Conservation (phyloP, 345 rosid species). For the Gossypium australe region DNA sequence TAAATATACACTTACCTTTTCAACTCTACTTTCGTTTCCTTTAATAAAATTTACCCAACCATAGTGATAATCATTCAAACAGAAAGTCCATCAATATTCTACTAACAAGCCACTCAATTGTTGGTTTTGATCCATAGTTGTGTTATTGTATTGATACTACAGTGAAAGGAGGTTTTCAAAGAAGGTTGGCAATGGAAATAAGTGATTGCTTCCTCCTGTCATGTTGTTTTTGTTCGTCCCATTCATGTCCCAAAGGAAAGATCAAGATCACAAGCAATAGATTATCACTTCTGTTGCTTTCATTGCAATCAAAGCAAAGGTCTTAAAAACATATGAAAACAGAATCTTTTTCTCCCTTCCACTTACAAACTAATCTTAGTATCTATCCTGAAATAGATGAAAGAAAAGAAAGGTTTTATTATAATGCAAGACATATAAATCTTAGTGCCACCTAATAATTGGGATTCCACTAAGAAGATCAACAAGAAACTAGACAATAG, state of each 20-base stretch:
- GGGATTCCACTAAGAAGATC: slow-evolving; percentile 1
- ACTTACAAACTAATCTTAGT: background rate
- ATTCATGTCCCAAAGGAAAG: background rate
- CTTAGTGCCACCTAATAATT: background rate
- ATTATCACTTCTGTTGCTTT: slow-evolving; percentile 18
- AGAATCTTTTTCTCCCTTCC: background rate
- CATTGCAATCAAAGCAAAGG: slow-evolving; percentile 25
- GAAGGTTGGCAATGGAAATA: too few relatives aligned
- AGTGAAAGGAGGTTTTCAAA: too few relatives aligned
- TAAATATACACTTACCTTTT: too few relatives aligned
- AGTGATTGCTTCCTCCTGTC: background rate
- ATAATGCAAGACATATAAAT: background rate
- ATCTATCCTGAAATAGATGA: background rate
- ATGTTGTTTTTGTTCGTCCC: background rate
- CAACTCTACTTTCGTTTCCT: too few relatives aligned
- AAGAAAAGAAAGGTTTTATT: background rate
- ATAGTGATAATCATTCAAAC: too few relatives aligned
- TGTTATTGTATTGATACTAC: too few relatives aligned
- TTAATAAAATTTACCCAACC: too few relatives aligned
- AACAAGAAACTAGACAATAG: background rate
- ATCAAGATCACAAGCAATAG: slow-evolving; percentile 6
- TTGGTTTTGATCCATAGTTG: too few relatives aligned
- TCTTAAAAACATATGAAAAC: background rate
- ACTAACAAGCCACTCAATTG: too few relatives aligned
- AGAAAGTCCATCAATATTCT: too few relatives aligned